Evolutionary conservation across 768 basidiomycete species (phyloP), one percentile per base, ranked within the genome.

Genomic region (Phaeolepiota aurea): DNA sequence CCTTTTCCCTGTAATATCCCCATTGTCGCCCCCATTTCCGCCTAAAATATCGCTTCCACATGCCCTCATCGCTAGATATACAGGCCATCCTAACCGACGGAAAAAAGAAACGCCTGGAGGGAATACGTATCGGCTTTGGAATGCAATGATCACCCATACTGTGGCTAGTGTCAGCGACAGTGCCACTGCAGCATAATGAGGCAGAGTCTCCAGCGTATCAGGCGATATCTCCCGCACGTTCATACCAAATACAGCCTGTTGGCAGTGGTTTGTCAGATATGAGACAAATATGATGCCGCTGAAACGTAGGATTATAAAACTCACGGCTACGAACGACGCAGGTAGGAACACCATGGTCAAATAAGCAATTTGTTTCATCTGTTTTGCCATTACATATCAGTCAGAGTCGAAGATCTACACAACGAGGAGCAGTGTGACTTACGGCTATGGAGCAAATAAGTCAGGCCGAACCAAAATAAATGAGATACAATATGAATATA

Each of bases 71-170:
- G 48, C 11, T 15, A 65, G 48, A 20, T 49, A 36, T 20, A 59
- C 23, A 4, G 68, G 68, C 66, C 66, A 68, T 7, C 46, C 49
- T 0, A 68, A 51, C n/a, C 64, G 58, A 43, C 42, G 51, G 50
- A 53, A 56, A 39, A 66, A 48, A 11, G 50, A 49, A 3, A 57
- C 49, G 1, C 50, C 38, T 0, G 47, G 25, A 4, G 50, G 55
- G 32, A 67, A 65, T 13, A 68, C 52, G 35, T 63, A 55, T 23
- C 61, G 64, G 47, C 62, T 66, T 46, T 79, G 77, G 49, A 76
- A 68, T 4, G 76, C 68, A 23, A 79, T 56, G 21, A 77, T 65
- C 14, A 73, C 49, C 76, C 78, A 82, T n/a, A 69, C 45, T 5
- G 75, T 74, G 9, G 68, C 42, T 4, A 66, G 7, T 0, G 77